Evolutionary conservation across 768 basidiomycete species (phyloP), one percentile per base, ranked within the genome.

Genomic region (Hortiboletus campestris): DNA sequence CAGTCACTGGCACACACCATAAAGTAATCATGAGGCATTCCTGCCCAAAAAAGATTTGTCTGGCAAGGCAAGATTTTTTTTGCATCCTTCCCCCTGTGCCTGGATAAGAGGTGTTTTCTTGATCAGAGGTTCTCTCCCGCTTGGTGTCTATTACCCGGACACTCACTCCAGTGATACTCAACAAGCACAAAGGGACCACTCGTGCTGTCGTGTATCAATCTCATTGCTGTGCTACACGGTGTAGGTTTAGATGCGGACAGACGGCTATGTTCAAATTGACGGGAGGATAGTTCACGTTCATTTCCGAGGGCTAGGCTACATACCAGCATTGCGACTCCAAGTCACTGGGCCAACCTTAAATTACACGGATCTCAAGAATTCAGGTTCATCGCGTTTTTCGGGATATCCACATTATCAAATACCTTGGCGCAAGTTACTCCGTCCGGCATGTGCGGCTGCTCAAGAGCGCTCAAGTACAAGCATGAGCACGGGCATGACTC

Each of bases 301-400:
- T 61, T 39, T 61, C 60, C 60, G 60, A 46, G 31, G 60, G 46
- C 55, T 25, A 32, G 46, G 29, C 14, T 40, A 39, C n/a, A n/a
- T n/a, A n/a, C 29, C 25, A n/a, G 10, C 29, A 1, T 11, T 20
- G 25, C 19, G 45, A 56, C 25, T 22, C 39, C 20, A 12, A 25
- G 28, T 31, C 36, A 46, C 28, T 9, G 11, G 20, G 16, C 17
- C 51, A 25, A 36, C 42, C 22, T 14, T 19, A 8, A 17, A n/a
- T 19, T 13, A n/a, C 8, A 22, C 25, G 20, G 20, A 31, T 43
- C n/a, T 29, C 20, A 12, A 39, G 17, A 17, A 8, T 10, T 38
- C 19, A 6, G 1, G 17, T 13, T 29, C 38, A 16, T 51, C 17
- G 10, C 9, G 36, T 28, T 46, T 32, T n/a, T 17, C n/a, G 20